These are phyloP conservation scores for Lachnellula arida DNA, from an alignment of 2,329 filamentous ascomycete species.

Conservation along the genomic window DNA sequence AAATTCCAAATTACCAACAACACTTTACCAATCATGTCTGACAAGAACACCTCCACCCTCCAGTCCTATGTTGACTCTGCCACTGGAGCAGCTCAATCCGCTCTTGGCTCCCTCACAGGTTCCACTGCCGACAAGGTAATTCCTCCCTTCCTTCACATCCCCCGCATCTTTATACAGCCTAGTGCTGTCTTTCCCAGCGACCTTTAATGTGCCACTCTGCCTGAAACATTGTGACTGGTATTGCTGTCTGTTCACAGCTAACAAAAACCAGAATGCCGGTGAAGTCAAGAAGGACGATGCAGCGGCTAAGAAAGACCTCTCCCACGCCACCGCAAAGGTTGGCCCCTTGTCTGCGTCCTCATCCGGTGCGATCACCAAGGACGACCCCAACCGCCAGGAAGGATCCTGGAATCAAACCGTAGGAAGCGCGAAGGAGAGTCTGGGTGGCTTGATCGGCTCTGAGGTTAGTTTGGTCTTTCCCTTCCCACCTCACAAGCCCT, in stretches of 20 bases:
- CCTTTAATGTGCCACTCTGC: no score
- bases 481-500: neutral
- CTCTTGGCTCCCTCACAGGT: constrained; percentile 68
- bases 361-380: constrained; percentile 64
- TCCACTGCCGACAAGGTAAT: constrained; percentile 55
- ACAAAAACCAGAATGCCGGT: constrained; percentile 12
- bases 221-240: no score
- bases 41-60: constrained; percentile 63
- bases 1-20: constrained; percentile 4
- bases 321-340: constrained; percentile 69
- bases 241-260: neutral
- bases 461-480: constrained; percentile 45
- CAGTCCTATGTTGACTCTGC: constrained; percentile 73
- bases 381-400: constrained; percentile 65
- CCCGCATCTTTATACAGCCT: no score
- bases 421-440: constrained; percentile 76
- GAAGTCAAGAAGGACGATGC: constrained; percentile 59
- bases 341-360: constrained; percentile 66
- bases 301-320: constrained; percentile 64
- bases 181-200: no score
- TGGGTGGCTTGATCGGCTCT: constrained; percentile 71
- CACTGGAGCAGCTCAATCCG: constrained; percentile 67
- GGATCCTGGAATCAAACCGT: constrained; percentile 86
- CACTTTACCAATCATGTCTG: constrained; percentile 39
- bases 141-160: constrained; percentile 23